Evolutionary conservation across 805 yeast genomes (phyloP).

Genomic region (Priceomyces melissophilus): DNA sequence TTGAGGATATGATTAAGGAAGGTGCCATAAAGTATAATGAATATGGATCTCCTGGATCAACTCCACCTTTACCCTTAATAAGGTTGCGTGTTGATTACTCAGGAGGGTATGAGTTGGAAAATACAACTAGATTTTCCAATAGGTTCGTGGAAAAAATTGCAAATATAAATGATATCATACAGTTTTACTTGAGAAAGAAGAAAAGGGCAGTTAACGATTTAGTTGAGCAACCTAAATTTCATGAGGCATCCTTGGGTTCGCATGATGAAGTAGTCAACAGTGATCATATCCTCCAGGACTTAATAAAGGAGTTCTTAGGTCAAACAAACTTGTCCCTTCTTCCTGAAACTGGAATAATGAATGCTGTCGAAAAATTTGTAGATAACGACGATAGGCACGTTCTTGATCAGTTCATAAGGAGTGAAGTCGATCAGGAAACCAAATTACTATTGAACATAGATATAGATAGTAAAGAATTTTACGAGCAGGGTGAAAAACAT

Average conservation of each 20-base stretch:
- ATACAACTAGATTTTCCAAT: slow-evolving; percentile 83
- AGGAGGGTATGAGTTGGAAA: slow-evolving; percentile 90
- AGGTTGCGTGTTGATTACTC: slow-evolving; percentile 83
- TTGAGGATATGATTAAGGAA: slow-evolving; percentile 60
- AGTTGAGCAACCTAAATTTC: slow-evolving; percentile 10
- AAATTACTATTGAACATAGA: slow-evolving; percentile 44
- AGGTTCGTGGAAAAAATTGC: slow-evolving; percentile 89
- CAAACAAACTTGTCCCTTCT: slow-evolving; percentile 64
- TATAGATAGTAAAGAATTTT: slow-evolving; percentile 36
- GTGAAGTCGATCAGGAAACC: slow-evolving; percentile 53
- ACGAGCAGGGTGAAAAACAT: slow-evolving; percentile 23
- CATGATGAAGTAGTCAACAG: slow-evolving; percentile 17
- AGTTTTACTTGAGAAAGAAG: slow-evolving; percentile 53
- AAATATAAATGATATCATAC: slow-evolving; percentile 81
- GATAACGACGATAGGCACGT: slow-evolving; percentile 81
- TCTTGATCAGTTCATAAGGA: slow-evolving; percentile 57
- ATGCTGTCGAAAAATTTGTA: slow-evolving; percentile 68
- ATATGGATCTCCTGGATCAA: slow-evolving; percentile 20
- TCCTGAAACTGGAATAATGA: slow-evolving; percentile 71
- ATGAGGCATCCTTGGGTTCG: slow-evolving; percentile 11
- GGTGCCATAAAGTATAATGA: slow-evolving; percentile 52
- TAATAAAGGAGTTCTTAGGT: slow-evolving; percentile 60
- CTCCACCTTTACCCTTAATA: slow-evolving; percentile 58
- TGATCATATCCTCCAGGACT: slow-evolving; percentile 51
- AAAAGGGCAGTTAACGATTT: slow-evolving; percentile 22